Percentiles rank a stretch among this genome's conserved stretches.
Conservation (phyloP, 2,329 filamentous ascomycete species). For the Phaeosphaeria sp. region DNA sequence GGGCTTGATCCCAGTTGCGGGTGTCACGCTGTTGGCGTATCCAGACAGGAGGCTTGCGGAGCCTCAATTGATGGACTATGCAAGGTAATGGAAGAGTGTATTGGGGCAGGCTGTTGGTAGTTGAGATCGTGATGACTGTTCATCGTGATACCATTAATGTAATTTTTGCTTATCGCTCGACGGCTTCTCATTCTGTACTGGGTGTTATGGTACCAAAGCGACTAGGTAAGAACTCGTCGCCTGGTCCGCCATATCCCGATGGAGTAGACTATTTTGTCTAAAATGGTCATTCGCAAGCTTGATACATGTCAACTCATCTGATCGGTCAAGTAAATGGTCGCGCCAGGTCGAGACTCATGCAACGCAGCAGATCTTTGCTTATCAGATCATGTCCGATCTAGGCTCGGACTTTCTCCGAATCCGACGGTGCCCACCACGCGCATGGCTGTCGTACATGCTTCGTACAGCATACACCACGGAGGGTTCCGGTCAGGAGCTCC, state of each 20-base stretch:
- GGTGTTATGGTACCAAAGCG: not conserved
- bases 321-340: too few species aligned
- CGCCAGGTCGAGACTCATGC: too few species aligned
- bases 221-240: not conserved
- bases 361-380: too few species aligned
- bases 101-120: too few species aligned
- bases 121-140: too few species aligned
- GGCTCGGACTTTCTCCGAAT: not conserved
- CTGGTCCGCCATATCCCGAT: not conserved
- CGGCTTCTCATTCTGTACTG: not conserved
- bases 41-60: conserved; percentile 45
- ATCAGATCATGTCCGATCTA: not conserved
- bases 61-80: conserved; percentile 52
- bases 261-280: not conserved
- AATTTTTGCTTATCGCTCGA: not conserved
- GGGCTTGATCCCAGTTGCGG: conserved; percentile 50
- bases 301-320: too few species aligned
- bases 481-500: not conserved
- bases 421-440: too few species aligned
- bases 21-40: conserved; percentile 33
- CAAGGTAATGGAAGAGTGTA: conserved; percentile 13
- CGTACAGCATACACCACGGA: not conserved
- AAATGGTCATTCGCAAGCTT: too few species aligned
- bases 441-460: not conserved
- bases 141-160: not conserved